A percentile compares a stretch with the other conserved stretches of the same genome.
Evolutionary conservation across 768 basidiomycete genomes (phyloP).

Genomic region (Jaapia argillacea): DNA sequence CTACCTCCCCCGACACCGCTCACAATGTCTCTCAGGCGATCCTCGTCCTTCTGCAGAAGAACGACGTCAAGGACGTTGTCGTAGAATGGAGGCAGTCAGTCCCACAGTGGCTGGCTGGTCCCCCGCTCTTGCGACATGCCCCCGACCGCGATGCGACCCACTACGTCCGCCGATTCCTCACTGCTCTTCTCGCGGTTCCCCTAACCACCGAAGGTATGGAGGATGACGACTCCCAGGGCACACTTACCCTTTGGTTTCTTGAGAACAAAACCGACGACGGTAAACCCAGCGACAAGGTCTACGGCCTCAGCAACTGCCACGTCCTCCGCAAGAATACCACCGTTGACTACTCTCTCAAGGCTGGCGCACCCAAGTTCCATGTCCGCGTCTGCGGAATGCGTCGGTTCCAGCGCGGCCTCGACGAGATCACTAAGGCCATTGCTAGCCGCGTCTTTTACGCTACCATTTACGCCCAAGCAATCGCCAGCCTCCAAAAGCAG

Average conservation of each 20-base stretch:
- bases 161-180: constrained; percentile 15
- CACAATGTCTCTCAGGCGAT: constrained; percentile 26
- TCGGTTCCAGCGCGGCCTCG: constrained; percentile 24
- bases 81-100: constrained; percentile 29
- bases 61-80: constrained; percentile 20
- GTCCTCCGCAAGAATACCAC: constrained; percentile 11
- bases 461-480: constrained; percentile 10
- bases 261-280: constrained; percentile 17
- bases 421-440: constrained; percentile 15
- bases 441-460: constrained; percentile 7
- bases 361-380: constrained; percentile 14
- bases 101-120: constrained; percentile 15
- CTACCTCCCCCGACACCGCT: constrained; percentile 20
- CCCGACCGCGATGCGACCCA: constrained; percentile 6
- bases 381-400: constrained; percentile 22
- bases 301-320: constrained; percentile 14
- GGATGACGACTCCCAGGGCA: constrained; percentile 19
- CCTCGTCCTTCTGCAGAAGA: constrained; percentile 23
- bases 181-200: constrained; percentile 14
- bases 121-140: constrained; percentile 10
- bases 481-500: constrained; percentile 7
- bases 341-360: constrained; percentile 18
- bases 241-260: constrained; percentile 20
- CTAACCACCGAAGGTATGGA: constrained; percentile 9
- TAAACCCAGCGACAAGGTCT: constrained; percentile 13